Base-by-base conservation (phyloP, 78 protist genomes). In the Thecamonas trahens region DNA sequence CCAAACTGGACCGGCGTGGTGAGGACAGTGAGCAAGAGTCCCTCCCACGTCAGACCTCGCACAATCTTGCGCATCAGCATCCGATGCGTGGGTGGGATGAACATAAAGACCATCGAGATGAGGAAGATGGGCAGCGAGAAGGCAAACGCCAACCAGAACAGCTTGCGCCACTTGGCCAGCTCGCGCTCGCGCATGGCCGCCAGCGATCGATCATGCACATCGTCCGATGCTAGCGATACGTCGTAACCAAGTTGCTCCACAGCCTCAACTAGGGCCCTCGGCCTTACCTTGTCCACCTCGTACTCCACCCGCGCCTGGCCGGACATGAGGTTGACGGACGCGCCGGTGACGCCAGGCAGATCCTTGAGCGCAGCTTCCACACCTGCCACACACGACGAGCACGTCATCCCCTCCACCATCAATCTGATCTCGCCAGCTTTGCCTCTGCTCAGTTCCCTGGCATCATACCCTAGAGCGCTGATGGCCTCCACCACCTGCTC, bases 1-100 rank as follows among this genome's bases (percentile, higher is more conserved):
- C n/a, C 8, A 38, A 88, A 67, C 70, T 87, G 90, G 37, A 80
- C 85, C 5, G 91, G 90, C 52, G 89, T 74, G 28, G 82, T 45
- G 13, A 84, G 71, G 7, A 55, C 11, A 28, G 61, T 57, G 69
- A 74, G 54, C 40, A 88, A 7, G 31, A 78, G 14, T 26, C 29
- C 40, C 31, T 20, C 18, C 49, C 0, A 0, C 20, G 76, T 14
- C 57, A 77, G 72, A 15, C 75, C 81, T 13, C 32, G 18, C 49
- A 28, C 0, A 20, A 39, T 11, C n/a, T 32, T n/a, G 52, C 6
- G 8, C 31, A 0, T 7, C 26, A 34, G 59, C 57, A 8, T n/a
- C 29, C 28, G 22, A 38, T 32, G 1, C 26, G 42, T 8, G 44
- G 1, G 28, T 1, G 65, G 35, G 11, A 76, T 18, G 47, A 3